phyloP scores from a whole-genome alignment of 768 basidiomycete genomes.

The Trametes coccinea region DNA sequence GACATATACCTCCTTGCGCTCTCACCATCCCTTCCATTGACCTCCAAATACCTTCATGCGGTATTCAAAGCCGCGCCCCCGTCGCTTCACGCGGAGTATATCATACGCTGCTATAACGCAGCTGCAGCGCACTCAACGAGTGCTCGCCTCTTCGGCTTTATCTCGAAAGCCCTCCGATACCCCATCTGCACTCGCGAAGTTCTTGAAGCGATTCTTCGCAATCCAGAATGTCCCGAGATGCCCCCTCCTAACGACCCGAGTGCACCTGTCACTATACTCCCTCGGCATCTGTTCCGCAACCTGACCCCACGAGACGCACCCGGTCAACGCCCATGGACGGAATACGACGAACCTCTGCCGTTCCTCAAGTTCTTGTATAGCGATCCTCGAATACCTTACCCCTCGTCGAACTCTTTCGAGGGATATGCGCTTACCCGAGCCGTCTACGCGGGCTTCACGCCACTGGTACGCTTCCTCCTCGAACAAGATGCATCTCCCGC shows the following conservation, averaged over 20 bases:
- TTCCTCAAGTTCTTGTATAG: conserved; percentile 60
- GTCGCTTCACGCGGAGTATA: conserved; percentile 66
- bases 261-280: conserved; percentile 48
- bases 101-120: conserved; percentile 41
- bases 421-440: conserved; percentile 86
- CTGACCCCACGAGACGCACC: conserved; percentile 35
- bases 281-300: conserved; percentile 64
- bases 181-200: conserved; percentile 44
- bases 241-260: neutral
- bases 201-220: conserved; percentile 48
- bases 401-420: conserved; percentile 63
- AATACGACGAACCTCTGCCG: conserved; percentile 58
- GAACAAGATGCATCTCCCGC: conserved; percentile 69
- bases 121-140: conserved; percentile 1
- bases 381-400: conserved; percentile 39
- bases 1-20: conserved; percentile 73
- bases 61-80: conserved; percentile 58
- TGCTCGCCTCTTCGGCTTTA: conserved; percentile 23
- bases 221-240: conserved; percentile 15
- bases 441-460: conserved; percentile 61
- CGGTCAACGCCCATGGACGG: conserved; percentile 40
- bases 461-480: conserved; percentile 72
- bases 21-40: conserved; percentile 61
- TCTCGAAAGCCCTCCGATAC: conserved; percentile 57
- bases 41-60: conserved; percentile 52